A percentile compares a stretch with the other conserved stretches of the same genome.
Conservation (phyloP, 768 basidiomycete species). For the Boletus subparvulus region DNA sequence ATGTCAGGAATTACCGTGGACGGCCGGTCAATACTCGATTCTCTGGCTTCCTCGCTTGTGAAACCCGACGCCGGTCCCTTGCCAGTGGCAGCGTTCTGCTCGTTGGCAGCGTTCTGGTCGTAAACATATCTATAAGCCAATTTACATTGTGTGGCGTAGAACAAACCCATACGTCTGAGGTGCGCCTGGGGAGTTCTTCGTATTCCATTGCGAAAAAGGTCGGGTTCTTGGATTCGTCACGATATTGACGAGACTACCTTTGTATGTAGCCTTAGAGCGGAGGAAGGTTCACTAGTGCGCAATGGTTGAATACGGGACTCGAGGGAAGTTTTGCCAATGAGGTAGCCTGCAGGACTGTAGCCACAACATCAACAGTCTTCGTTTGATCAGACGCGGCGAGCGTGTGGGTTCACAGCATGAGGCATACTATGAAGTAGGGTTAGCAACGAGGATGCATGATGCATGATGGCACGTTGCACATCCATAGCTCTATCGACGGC, state of each 20-base stretch:
- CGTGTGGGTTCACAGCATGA: slow-evolving; percentile 13
- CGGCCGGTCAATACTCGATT: background rate
- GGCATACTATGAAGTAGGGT: background rate
- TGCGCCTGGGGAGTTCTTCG: slow-evolving; percentile 4
- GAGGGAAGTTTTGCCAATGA: slow-evolving; percentile 4
- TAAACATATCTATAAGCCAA: slow-evolving; percentile 1
- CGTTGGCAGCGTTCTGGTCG: no score
- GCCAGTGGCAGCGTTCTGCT: slow-evolving; percentile 4
- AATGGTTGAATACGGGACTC: background rate
- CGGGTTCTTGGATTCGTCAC: no score
- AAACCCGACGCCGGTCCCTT: background rate
- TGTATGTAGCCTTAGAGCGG: slow-evolving; percentile 12
- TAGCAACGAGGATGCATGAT: no score
- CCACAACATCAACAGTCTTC: background rate
- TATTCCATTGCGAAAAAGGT: background rate
- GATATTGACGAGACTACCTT: background rate
- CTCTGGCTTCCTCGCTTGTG: background rate
- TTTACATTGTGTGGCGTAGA: background rate
- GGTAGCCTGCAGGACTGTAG: background rate
- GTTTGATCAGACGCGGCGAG: slow-evolving; percentile 18
- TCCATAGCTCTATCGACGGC: no score
- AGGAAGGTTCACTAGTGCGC: background rate
- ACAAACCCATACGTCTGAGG: slow-evolving; percentile 13
- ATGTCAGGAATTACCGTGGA: slow-evolving; percentile 4
- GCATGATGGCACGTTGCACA: no score